Evolutionary conservation across 495 filamentous ascomycete species (phyloP), one percentile per base, ranked within the genome.

Genomic region (Aspergillus affinis): DNA sequence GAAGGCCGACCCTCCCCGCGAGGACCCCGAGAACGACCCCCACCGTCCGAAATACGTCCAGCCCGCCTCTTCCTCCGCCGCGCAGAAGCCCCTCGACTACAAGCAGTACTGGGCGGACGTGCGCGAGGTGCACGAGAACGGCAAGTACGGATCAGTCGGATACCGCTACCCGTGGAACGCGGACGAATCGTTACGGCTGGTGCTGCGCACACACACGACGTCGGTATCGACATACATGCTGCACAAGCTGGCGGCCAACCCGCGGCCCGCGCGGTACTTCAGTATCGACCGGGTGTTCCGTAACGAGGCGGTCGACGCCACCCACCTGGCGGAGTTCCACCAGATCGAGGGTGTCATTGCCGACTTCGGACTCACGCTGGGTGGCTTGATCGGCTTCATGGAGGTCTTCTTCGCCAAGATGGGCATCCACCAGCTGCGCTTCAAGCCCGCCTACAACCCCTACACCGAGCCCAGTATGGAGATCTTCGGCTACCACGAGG

Each of bases 391-490:
- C 78, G 90, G 90, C 61, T 98, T 98, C 81, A 95, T 98, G 86
- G 86, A 93, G 65, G 86, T 92, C 63, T 98, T 98, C 85, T 98
- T 97, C 74, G 81, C 76, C 27, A 96, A 96, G 78, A 96, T 98
- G 90, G 93, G 93, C 59, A 88, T 98, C 55, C 83, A 90, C 55
- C 81, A 89, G 60, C 79, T 97, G 60, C 86, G 89, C 60, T 97
- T 95, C 86, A 97, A 97, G 80, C 93, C 93, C 2, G 93, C 93
- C n/a, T 98, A 98, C 74, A 95, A 97, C 74, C 90, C 91, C 0
- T 95, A 98, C 79, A 98, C 94, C n/a, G 94, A 98, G 74, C 94
- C 94, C 10, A 89, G 85, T 71, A 92, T 97, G 90, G 93, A 97
- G 74, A 94, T 97, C 63, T 97, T 96, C 77, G 90, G 89, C 17